Conservation (phyloP, 148 eudicot species). For the Nyssa sinensis region DNA sequence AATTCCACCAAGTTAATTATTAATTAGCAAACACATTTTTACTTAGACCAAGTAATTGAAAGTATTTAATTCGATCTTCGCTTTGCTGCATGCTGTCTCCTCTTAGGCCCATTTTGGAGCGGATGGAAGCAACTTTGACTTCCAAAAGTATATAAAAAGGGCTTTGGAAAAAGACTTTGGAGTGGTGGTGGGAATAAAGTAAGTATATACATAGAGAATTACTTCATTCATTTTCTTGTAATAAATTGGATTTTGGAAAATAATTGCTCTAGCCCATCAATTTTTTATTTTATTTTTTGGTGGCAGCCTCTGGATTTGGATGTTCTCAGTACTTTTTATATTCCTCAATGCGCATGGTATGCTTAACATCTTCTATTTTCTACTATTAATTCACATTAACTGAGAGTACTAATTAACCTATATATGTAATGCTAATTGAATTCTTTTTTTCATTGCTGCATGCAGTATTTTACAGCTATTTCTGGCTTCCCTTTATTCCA, state of each 20-base stretch:
- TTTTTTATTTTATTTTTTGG: neutral
- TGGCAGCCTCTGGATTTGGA: slow-evolving; percentile 48
- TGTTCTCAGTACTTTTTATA: slow-evolving; percentile 40
- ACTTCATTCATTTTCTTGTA: neutral
- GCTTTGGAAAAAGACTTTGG: slow-evolving; percentile 42
- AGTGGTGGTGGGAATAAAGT: slow-evolving; percentile 47
- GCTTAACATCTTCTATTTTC: neutral
- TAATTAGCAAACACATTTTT: neutral
- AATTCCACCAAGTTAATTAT: neutral
- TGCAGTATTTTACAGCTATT: slow-evolving; percentile 36
- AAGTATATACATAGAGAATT: neutral
- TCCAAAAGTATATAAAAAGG: slow-evolving; percentile 39
- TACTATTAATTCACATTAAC: neutral
- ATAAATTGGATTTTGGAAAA: neutral
- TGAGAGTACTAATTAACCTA: neutral
- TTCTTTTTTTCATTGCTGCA: neutral
- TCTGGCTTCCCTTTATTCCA: slow-evolving; percentile 46
- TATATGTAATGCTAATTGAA: neutral
- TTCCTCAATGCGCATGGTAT: slow-evolving; percentile 47
- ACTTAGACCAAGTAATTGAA: too few species aligned
- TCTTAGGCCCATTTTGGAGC: slow-evolving; percentile 43
- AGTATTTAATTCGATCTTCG: too few species aligned
- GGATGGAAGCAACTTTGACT: slow-evolving; percentile 40
- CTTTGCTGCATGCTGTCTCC: too few species aligned
- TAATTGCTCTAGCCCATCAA: neutral